Base-by-base conservation (phyloP, 345 rosid genomes). In the Hibiscus mutabilis region DNA sequence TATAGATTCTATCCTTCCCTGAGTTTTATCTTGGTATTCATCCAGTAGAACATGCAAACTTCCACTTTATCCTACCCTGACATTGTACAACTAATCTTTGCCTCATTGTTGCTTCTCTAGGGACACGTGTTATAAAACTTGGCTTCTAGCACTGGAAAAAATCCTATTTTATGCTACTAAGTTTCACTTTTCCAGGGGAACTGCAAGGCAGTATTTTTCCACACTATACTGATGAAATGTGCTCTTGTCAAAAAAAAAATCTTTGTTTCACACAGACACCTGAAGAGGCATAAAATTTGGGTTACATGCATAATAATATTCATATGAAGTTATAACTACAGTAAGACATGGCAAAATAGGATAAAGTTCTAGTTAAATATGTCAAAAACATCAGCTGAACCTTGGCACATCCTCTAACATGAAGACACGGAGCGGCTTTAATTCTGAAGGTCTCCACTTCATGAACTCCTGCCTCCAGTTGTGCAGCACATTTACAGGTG, bases 401-500 rank as follows among this genome's bases (percentile, higher is more conserved):
- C 98, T 90, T 24, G 98, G 81, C 44, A 92, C 96, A 69, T 96
- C 99, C 82, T 92, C 99, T 76, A 96, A 76, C 99, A 96, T 96
- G 84, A 79, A 92, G 72, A 92, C 84, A 60, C 94, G 93, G 69
- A 96, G 87, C 24, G 90, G 86, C 81, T 96, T 96, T 29, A 85
- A 84, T 83, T 96, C 99, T 66, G 86, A 84, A 72, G 99, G 99
- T 69, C 73, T 88, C 99, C 99, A 96, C 84, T 96, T 96, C 78
- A 76, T 70, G 79, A 96, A 96, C 79, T 96, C 99, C 81, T 83
- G 84, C 66, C 92, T 85, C 99, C 99, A 96, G 79, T 96, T 96
- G 79, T 96, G 98, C 81, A 96, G 89, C 84, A 96, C 99, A 81
- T 96, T 96, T 69, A 96, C 99, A 75, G 98, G 99, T 25, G 91